Conservation (phyloP, 1,284 basidiomycete genomes). For the Ustilago xerochloae region DNA sequence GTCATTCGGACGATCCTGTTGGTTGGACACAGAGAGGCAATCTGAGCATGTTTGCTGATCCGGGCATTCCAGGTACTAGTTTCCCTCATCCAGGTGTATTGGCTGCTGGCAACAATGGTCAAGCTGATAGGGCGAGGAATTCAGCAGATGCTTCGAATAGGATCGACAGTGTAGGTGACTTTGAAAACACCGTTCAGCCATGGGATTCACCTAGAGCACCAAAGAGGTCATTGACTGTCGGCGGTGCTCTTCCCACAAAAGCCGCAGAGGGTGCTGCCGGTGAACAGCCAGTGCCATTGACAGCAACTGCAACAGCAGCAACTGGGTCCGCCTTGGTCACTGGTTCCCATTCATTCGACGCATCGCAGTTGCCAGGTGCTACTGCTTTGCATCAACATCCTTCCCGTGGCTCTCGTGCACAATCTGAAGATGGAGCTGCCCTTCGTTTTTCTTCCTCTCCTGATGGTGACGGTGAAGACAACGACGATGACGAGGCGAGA, state of each 20-base stretch:
- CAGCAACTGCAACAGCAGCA: no score
- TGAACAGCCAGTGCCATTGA: not conserved
- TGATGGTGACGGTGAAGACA: slow-evolving; percentile 1
- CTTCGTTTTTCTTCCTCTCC: not conserved
- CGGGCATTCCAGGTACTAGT: slow-evolving; percentile 28
- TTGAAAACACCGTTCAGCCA: slow-evolving; percentile 34
- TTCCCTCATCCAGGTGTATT: slow-evolving; percentile 32
- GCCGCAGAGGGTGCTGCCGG: not conserved
- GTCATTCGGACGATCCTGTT: slow-evolving; percentile 12
- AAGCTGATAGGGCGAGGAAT: not conserved
- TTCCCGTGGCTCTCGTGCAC: not conserved
- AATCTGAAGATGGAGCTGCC: not conserved
- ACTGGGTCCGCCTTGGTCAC: not conserved
- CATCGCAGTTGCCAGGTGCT: slow-evolving; percentile 9
- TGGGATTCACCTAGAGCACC: slow-evolving; percentile 29
- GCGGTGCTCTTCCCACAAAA: no score
- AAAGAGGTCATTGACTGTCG: slow-evolving; percentile 16
- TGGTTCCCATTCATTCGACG: slow-evolving; percentile 14
- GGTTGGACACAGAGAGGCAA: slow-evolving; percentile 16
- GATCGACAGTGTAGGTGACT: slow-evolving; percentile 5
- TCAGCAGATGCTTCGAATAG: slow-evolving; percentile 4
- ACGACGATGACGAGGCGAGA: slow-evolving; percentile 4
- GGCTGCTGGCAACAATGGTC: not conserved
- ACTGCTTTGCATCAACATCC: not conserved
- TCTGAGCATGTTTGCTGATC: slow-evolving; percentile 25